A percentile compares a stretch with the other conserved stretches of the same genome.
Evolutionary conservation across 2,329 filamentous ascomycete genomes (phyloP).

Genomic region (Trichophyton verrucosum): DNA sequence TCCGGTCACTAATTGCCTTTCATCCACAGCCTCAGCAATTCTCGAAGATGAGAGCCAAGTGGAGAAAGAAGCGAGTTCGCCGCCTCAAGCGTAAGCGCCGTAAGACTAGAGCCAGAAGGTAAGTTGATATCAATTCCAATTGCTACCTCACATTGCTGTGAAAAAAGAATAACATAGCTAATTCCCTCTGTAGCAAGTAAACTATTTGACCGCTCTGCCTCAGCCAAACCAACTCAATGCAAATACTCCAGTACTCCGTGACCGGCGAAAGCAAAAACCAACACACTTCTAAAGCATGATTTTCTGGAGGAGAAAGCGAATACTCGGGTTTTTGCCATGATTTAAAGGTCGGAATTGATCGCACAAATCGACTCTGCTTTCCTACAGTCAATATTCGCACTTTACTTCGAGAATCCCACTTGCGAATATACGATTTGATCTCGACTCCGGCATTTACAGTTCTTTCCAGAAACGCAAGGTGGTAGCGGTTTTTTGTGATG

Average conservation of each 20-base stretch:
- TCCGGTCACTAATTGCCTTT: constrained; percentile 8
- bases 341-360: too few relatives aligned
- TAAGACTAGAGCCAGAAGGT: constrained; percentile 98
- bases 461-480: not conserved
- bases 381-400: too few relatives aligned
- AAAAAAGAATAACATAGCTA: constrained; percentile 17
- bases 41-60: constrained; percentile 78
- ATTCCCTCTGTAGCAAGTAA: constrained; percentile 49
- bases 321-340: too few relatives aligned
- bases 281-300: too few relatives aligned
- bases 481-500: too few relatives aligned
- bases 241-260: too few relatives aligned
- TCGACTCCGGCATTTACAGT: not conserved
- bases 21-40: constrained; percentile 21
- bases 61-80: constrained; percentile 99
- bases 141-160: not conserved
- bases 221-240: constrained; percentile 22
- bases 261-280: too few relatives aligned
- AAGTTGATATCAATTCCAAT: not conserved
- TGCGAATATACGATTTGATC: not conserved
- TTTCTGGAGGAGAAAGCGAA: too few relatives aligned
- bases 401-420: not conserved
- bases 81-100: constrained; percentile 99
- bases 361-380: too few relatives aligned
- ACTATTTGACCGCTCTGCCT: constrained; percentile 46